phyloP scores from a whole-genome alignment of 2,329 filamentous ascomycete species.

The Ceratocystis huliohia region DNA sequence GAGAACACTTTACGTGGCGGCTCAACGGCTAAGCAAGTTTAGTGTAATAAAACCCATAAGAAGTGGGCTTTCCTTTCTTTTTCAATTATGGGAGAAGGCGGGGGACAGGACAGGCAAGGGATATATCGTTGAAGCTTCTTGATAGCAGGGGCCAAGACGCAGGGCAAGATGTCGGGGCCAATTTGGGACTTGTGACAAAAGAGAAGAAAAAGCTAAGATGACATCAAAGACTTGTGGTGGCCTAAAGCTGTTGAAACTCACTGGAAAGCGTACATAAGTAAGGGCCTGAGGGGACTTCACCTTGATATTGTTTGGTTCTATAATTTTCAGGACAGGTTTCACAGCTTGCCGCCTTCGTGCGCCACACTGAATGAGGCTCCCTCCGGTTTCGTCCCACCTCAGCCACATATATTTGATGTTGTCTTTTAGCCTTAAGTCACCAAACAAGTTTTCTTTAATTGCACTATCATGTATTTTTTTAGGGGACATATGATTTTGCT shows the following conservation, averaged over 20 bases:
- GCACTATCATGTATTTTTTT: no score
- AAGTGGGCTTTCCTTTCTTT: slow-evolving; percentile 6
- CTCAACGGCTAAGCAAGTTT: slow-evolving; percentile 1
- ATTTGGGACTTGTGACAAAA: not conserved
- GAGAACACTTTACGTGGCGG: slow-evolving; percentile 17
- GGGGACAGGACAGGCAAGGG: not conserved
- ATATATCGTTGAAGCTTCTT: not conserved
- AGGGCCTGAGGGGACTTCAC: not conserved
- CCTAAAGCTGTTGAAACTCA: no score
- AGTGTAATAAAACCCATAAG: slow-evolving; percentile 5
- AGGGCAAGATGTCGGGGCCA: not conserved
- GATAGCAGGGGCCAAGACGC: not conserved
- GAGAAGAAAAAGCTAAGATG: not conserved
- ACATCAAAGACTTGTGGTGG: no score
- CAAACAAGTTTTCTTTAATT: no score
- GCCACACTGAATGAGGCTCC: not conserved
- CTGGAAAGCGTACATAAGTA: not conserved
- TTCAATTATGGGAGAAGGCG: not conserved
- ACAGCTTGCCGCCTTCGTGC: not conserved
- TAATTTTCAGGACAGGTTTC: not conserved
- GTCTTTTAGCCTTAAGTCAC: not conserved
- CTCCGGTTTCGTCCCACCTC: not conserved
- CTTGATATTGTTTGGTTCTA: not conserved
- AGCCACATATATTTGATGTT: not conserved
- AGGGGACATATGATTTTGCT: no score